Evolutionary conservation across 345 rosid species (phyloP).

Genomic region (sweet orange (Citrus sinensis)): DVS_A1.0 CM039167.1:9311001-9311500

Average conservation of each 20-base stretch:
- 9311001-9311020: not conserved
- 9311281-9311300: not conserved
- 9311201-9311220: slow-evolving; percentile 63
- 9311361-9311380: not conserved
- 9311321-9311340: not conserved
- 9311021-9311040: not conserved
- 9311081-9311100: slow-evolving; percentile 1
- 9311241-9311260: slow-evolving; percentile 98
- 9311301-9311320: not conserved
- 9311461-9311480: not conserved
- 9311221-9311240: slow-evolving; percentile 80
- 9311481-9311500: not conserved
- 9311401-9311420: not conserved
- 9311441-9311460: not conserved
- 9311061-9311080: not conserved
- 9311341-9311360: not conserved
- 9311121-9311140: slow-evolving; percentile 90
- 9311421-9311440: not conserved
- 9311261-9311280: slow-evolving; percentile 90
- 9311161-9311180: slow-evolving; percentile 76
- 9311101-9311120: slow-evolving; percentile 70
- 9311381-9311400: not conserved
- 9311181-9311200: slow-evolving; percentile 92
- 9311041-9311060: not conserved
- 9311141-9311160: slow-evolving; percentile 79